Evolutionary conservation across 257 asterid genomes (phyloP), one percentile per base, ranked within the genome.

Genomic region (Coffea canephora): DNA sequence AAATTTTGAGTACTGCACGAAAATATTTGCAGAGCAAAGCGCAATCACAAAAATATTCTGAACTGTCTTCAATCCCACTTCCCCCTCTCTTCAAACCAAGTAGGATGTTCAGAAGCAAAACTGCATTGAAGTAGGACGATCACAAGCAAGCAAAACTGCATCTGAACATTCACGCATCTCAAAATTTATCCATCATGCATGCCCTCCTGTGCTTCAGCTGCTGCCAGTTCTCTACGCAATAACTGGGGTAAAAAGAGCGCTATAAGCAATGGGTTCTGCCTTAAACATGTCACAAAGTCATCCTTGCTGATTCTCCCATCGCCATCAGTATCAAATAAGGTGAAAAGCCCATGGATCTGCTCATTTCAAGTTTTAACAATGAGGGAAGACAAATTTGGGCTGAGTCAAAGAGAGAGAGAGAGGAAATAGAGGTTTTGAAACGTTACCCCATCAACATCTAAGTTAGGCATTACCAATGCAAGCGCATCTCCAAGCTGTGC

Each of bases 401-500:
- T 49, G 3, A 31, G 67, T 16, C 3, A 67, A 41, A 15, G 45
- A 50, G 46, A 41, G 45, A 27, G 46, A 41, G 34, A 8, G 21
- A 9, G 69, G 9, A 80, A 23, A 19, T 36, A 49, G 12, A 13
- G 67, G 16, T 23, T 43, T 41, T 6, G 1, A 67, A 50, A 72
- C 23, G 90, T 89, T 83, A 94, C 97, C 98, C 94, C 99, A 11
- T 88, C 87, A 11, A n/a, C 57, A 54, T 85, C 89, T 89, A 89
- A 72, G 78, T 78, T 82, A 67, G 95, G 94, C 68, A 94, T 81
- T 66, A 89, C 87, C 71, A 77, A 87, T 23, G 86, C 57, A 82
- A 94, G 83, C n/a, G 93, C 87, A 69, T 83, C 91, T 66, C 87
- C 86, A 4, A 94, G 89, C 98, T 94, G 97, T 11, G 78, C 3